Evolutionary conservation across 2,329 filamentous ascomycete genomes (phyloP).

Genomic region (Epichloe bromicola): DNA sequence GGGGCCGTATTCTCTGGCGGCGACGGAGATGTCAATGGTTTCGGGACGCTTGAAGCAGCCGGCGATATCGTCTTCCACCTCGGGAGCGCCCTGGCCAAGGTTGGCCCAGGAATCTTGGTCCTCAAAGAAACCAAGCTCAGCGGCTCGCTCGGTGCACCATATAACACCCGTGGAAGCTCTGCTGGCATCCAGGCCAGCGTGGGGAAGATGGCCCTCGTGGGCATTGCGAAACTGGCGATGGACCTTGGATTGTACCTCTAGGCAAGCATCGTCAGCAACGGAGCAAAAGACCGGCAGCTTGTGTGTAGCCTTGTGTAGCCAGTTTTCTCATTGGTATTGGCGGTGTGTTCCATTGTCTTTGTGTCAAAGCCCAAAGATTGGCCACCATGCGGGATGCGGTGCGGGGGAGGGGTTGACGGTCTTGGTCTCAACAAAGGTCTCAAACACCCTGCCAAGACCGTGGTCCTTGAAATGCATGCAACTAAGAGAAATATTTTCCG

Average conservation of each 20-base stretch:
- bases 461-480: not conserved
- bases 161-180: constrained; percentile 87
- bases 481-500: not conserved
- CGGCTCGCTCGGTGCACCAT: constrained; percentile 80
- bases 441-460: not conserved
- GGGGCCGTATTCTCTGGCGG: constrained; percentile 79
- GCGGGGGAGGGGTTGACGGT: constrained; percentile 1
- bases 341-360: not conserved
- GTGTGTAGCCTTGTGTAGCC: not conserved
- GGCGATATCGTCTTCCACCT: constrained; percentile 85
- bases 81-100: constrained; percentile 88
- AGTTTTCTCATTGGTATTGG: not conserved
- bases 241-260: constrained; percentile 74
- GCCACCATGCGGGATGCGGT: not conserved
- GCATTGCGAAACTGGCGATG: constrained; percentile 82
- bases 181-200: constrained; percentile 79
- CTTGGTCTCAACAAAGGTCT: not conserved
- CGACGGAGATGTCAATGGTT: constrained; percentile 63
- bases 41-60: constrained; percentile 77
- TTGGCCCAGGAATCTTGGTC: constrained; percentile 81
- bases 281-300: not conserved
- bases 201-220: constrained; percentile 81
- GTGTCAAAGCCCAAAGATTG: not conserved
- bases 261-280: constrained; percentile 7
- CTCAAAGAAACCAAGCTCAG: constrained; percentile 78